Evolutionary conservation across 306 rosid genomes (phyloP).

Genomic region (Citrullus colocynthis): DNA sequence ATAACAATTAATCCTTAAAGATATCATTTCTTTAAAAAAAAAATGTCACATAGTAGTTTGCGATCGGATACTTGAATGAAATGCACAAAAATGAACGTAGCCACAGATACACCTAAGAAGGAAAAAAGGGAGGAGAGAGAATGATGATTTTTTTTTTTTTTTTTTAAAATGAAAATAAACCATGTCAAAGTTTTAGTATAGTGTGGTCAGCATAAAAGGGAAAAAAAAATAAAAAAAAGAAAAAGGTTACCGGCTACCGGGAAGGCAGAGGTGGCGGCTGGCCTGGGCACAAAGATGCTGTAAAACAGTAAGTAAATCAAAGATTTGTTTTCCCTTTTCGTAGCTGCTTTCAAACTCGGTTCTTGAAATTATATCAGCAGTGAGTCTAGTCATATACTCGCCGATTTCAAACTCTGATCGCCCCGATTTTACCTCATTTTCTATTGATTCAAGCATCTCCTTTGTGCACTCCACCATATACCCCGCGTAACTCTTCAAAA

Average conservation of each 20-base stretch:
- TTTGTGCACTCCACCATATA: constrained; percentile 89
- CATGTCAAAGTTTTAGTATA: no score
- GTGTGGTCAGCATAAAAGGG: no score
- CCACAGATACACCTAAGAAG: no score
- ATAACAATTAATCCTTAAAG: no score
- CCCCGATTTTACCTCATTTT: constrained; percentile 33
- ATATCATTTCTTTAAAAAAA: no score
- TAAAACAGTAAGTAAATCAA: constrained; percentile 47
- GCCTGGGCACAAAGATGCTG: constrained; percentile 81
- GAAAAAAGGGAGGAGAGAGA: no score
- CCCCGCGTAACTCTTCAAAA: constrained; percentile 59
- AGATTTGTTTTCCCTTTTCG: constrained; percentile 77
- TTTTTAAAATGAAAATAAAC: no score
- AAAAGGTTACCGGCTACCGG: constrained; percentile 72
- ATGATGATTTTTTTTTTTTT: no score
- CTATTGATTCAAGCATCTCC: constrained; percentile 55
- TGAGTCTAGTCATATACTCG: constrained; percentile 45
- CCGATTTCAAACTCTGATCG: constrained; percentile 63
- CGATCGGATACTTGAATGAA: no score
- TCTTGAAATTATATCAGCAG: constrained; percentile 83
- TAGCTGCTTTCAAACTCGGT: constrained; percentile 70
- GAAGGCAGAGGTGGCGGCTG: constrained; percentile 67
- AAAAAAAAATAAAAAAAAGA: no score
- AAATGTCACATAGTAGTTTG: no score
- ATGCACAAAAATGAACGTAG: no score